Percentiles rank a stretch among this genome's conserved stretches.
phyloP scores from a whole-genome alignment of 2,329 filamentous ascomycete genomes.

The Ceratocystis harringtonii region DNA sequence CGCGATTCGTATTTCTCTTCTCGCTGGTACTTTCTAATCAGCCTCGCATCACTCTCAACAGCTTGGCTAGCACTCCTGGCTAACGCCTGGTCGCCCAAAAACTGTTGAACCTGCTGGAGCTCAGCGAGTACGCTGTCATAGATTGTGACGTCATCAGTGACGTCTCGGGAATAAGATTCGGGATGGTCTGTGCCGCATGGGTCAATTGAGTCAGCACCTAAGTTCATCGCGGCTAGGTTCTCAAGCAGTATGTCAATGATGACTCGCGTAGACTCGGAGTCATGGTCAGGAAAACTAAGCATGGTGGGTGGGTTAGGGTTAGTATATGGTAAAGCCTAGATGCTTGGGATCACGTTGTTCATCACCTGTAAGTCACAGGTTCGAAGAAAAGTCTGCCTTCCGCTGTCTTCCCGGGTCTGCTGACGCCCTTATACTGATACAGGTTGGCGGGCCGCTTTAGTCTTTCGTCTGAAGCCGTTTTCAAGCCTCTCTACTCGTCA shows the following conservation, averaged over 20 bases:
- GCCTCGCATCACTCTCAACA: not conserved
- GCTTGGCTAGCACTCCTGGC: not conserved
- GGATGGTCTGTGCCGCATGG: not conserved
- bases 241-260: not conserved
- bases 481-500: not conserved
- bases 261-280: not conserved
- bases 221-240: not conserved
- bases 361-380: too few species aligned
- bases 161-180: too few species aligned
- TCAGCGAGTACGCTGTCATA: not conserved
- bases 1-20: not conserved
- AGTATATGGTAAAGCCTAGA: not conserved
- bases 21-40: not conserved
- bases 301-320: not conserved
- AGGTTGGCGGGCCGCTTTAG: not conserved
- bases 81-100: not conserved
- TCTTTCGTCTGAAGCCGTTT: not conserved
- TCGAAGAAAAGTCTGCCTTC: too few species aligned
- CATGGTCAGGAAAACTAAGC: not conserved
- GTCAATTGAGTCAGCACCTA: not conserved
- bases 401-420: not conserved
- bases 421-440: not conserved
- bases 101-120: not conserved
- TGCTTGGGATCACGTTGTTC: too few species aligned
- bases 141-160: not conserved